phyloP scores from a whole-genome alignment of 108 stramenopile genomes.

The Thalassiosira profunda region DNA sequence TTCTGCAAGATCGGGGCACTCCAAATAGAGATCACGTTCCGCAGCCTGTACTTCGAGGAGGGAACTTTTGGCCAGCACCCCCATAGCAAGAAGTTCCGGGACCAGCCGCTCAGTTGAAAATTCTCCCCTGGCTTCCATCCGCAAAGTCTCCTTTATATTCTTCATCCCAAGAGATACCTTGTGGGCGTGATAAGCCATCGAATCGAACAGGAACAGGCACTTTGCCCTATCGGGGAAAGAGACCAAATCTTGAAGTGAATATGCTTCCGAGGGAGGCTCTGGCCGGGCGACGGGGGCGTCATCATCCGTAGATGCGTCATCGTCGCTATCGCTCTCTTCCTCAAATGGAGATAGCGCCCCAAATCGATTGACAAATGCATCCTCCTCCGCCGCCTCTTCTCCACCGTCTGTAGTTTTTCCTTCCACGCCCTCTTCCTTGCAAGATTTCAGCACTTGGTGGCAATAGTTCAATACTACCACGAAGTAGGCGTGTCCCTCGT shows the following conservation, averaged over 20 bases:
- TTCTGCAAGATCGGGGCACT: neutral
- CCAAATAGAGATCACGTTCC: neutral
- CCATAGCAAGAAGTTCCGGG: neutral
- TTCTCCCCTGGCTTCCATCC: neutral
- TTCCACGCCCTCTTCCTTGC: neutral
- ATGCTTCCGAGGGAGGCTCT: neutral
- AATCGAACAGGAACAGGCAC: slow-evolving; percentile 6
- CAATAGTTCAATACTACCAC: slow-evolving; percentile 3
- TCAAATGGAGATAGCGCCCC: neutral
- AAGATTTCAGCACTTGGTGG: neutral
- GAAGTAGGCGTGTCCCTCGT: slow-evolving; percentile 6
- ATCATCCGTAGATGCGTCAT: neutral
- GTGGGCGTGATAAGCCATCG: slow-evolving; percentile 4
- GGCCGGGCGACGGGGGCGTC: neutral
- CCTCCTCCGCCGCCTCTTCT: neutral
- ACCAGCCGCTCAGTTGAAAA: neutral
- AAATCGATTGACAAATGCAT: neutral
- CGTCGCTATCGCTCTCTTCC: neutral
- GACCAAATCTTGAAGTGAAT: neutral
- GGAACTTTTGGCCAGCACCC: neutral
- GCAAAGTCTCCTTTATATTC: neutral
- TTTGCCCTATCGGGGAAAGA: neutral
- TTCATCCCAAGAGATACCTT: neutral
- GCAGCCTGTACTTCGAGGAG: neutral
- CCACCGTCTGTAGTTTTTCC: neutral